Conservation (phyloP, 768 basidiomycete species). For the Terana coerulea region DNA sequence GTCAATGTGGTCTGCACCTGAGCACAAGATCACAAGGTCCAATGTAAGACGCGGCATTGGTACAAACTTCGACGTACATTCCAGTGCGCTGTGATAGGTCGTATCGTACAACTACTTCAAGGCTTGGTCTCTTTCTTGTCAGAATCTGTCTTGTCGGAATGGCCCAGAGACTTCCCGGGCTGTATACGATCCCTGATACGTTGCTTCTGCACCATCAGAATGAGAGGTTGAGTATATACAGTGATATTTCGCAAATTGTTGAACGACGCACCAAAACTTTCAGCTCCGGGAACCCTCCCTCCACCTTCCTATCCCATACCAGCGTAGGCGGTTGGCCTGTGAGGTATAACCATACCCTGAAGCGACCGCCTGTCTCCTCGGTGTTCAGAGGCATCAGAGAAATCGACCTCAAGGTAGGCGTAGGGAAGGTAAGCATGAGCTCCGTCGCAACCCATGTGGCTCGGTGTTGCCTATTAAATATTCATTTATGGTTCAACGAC, state of each 20-base stretch:
- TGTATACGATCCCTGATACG: conserved; percentile 79
- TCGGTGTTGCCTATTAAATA: conserved; percentile 72
- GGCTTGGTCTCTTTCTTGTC: too few relatives aligned
- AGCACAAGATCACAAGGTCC: too few relatives aligned
- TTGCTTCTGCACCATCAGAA: conserved; percentile 69
- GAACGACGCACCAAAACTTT: conserved; percentile 66
- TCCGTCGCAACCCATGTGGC: conserved; percentile 95
- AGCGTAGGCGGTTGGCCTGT: conserved; percentile 40
- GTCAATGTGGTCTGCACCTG: too few relatives aligned
- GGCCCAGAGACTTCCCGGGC: conserved; percentile 80
- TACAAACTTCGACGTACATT: too few relatives aligned
- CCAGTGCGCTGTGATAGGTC: too few relatives aligned
- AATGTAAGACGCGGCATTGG: too few relatives aligned
- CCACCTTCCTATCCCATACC: conserved; percentile 87
- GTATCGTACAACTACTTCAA: too few relatives aligned
- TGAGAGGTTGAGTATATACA: not conserved
- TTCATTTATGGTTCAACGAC: not conserved
- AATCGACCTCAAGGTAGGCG: conserved; percentile 64
- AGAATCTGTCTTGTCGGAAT: conserved; percentile 86
- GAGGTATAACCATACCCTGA: conserved; percentile 79
- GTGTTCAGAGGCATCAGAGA: conserved; percentile 70
- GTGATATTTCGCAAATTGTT: not conserved
- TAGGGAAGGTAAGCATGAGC: conserved; percentile 85
- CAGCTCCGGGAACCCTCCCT: conserved; percentile 90
- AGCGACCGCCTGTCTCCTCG: conserved; percentile 85